Base-by-base conservation (phyloP, 1,284 basidiomycete species). In the Chondrostereum purpureum region DNA sequence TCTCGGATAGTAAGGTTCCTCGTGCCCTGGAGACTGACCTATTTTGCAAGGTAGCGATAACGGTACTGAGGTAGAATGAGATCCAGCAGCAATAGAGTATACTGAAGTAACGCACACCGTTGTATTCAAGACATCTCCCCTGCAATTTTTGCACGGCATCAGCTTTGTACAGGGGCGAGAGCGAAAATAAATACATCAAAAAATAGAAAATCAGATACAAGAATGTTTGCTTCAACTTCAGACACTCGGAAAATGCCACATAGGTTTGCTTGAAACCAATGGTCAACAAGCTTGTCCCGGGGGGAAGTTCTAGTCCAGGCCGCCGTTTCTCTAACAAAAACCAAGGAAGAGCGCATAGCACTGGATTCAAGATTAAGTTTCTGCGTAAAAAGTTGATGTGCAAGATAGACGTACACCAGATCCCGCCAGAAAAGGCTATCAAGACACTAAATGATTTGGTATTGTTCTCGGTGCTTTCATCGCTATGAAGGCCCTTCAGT, bases 41-140 rank as follows among this genome's bases (percentile, higher is more conserved):
- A 53, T 91, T 90, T 58, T 90, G 88, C 33, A 91, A 60, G 0
- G 86, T 90, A 8, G 69, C 78, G 47, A 92, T 79, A 27, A 90
- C 84, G n/a, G 83, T 85, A 4, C 83, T 85, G 50, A 19, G 49
- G 20, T n/a, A 39, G n/a, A n/a, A n/a, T n/a, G n/a, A n/a, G n/a
- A 36, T 2, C 16, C 4, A 19, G 40, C 13, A 35, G 20, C 10
- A 10, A 13, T 14, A 8, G 22, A 33, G 18, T 36, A 27, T 12
- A 18, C 3, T 8, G 14, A 18, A 6, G 16, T n/a, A 19, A 59
- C 76, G 42, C 63, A 85, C 83, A 86, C 80, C 21, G 82, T 78
- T 0, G 85, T 88, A 55, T 86, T 87, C 39, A 88, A 63, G 0
- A 86, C 81, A 59, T 88, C 84, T 21, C 79, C 78, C 76, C 77